Percentiles rank a stretch among this genome's conserved stretches.
Evolutionary conservation across 2,329 filamentous ascomycete genomes (phyloP).

Genomic region (Tympanopsis confertula): DNA sequence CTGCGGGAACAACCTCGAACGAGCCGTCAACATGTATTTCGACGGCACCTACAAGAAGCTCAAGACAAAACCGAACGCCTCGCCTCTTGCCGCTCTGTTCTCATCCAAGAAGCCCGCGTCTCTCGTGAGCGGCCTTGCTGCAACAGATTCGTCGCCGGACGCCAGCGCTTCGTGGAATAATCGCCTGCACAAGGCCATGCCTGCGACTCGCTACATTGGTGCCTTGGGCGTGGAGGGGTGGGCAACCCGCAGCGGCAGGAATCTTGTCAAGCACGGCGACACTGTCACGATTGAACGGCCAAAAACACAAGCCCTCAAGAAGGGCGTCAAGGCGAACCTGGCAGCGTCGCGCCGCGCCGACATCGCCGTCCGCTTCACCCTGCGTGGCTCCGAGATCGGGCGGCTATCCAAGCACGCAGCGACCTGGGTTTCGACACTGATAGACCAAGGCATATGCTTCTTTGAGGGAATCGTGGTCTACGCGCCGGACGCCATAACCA

Average conservation of each 20-base stretch:
- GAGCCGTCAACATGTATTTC: conserved; percentile 52
- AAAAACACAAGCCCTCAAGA: conserved; percentile 47
- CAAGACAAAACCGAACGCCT: conserved; percentile 57
- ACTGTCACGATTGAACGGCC: conserved; percentile 76
- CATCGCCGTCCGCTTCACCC: conserved; percentile 85
- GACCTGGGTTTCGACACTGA: conserved; percentile 80
- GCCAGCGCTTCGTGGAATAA: too few relatives aligned
- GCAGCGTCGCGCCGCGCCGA: too few relatives aligned
- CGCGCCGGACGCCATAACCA: conserved; percentile 70
- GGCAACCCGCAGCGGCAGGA: conserved; percentile 73
- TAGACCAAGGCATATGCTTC: conserved; percentile 78
- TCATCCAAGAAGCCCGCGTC: too few relatives aligned
- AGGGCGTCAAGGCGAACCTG: conserved; percentile 33
- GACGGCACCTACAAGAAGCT: conserved; percentile 54
- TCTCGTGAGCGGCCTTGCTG: too few relatives aligned
- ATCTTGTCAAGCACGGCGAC: conserved; percentile 71
- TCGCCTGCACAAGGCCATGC: too few relatives aligned
- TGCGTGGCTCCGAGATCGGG: conserved; percentile 72
- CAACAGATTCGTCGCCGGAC: too few relatives aligned
- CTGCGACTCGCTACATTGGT: conserved; percentile 79
- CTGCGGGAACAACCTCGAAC: conserved; percentile 43
- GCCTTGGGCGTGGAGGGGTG: conserved; percentile 86
- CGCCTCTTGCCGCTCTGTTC: too few relatives aligned
- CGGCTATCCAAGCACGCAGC: conserved; percentile 77
- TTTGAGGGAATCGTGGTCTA: conserved; percentile 86